Percentiles rank a stretch among this genome's conserved stretches.
phyloP scores from a whole-genome alignment of 2,329 filamentous ascomycete species.

The Lasiodiplodia sp. region DNA sequence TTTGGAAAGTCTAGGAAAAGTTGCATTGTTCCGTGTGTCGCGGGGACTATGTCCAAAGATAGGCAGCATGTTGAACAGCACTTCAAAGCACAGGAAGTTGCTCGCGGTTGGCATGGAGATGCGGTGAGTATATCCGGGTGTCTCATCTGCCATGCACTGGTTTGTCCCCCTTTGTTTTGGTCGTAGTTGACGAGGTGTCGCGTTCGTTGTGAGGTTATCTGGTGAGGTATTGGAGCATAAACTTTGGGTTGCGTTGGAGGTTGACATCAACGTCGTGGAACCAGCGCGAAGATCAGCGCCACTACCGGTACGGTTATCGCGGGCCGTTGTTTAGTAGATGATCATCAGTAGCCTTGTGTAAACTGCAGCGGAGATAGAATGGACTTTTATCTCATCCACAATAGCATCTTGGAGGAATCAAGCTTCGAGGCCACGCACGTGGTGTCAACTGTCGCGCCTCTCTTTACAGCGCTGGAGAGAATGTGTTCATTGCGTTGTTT shows the following conservation, averaged over 20 bases:
- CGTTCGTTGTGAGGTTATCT: background rate
- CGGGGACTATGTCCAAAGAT: background rate
- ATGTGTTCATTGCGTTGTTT: background rate
- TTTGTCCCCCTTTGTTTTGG: background rate
- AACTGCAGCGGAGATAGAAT: background rate
- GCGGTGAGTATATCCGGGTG: background rate
- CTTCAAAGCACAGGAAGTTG: background rate
- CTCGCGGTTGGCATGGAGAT: background rate
- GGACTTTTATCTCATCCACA: background rate
- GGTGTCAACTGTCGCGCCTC: background rate
- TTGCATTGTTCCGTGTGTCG: background rate
- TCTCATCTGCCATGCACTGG: background rate
- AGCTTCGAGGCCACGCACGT: background rate
- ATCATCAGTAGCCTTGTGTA: background rate
- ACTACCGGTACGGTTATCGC: constrained; percentile 1
- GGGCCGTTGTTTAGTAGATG: background rate
- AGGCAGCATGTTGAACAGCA: background rate
- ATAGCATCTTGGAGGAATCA: background rate
- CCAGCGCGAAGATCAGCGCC: constrained; percentile 5
- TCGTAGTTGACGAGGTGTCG: background rate
- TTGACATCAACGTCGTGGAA: constrained; percentile 11
- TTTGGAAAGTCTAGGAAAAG: background rate
- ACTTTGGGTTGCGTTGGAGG: background rate
- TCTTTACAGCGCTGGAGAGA: background rate
- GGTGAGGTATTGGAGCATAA: background rate